phyloP scores from a whole-genome alignment of 148 eudicot genomes.

The Drosera capensis region DNA sequence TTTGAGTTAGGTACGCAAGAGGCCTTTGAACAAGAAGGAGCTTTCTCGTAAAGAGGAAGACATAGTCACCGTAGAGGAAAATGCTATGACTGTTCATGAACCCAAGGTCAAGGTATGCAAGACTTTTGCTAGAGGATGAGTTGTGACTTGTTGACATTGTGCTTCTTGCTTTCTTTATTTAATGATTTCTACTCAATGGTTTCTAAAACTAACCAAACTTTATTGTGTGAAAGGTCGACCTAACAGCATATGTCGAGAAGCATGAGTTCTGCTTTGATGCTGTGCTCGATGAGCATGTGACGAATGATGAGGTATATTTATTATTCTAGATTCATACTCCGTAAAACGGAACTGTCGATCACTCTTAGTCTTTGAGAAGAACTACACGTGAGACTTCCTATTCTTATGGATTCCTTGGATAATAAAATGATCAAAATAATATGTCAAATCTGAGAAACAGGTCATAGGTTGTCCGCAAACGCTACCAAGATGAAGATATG shows the following conservation, averaged over 20 bases:
- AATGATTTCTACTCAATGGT: not conserved
- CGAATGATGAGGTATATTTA: slow-evolving; percentile 76
- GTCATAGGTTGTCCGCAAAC: no score
- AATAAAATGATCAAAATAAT: no score
- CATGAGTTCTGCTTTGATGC: slow-evolving; percentile 98
- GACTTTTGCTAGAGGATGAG: not conserved
- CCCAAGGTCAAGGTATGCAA: slow-evolving; percentile 77
- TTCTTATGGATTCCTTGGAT: no score
- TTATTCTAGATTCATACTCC: no score
- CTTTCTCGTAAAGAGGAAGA: slow-evolving; percentile 87
- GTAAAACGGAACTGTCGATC: no score
- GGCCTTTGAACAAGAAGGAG: slow-evolving; percentile 94
- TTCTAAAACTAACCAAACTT: slow-evolving; percentile 11
- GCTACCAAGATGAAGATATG: no score
- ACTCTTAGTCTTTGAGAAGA: no score
- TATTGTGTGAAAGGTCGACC: slow-evolving; percentile 53
- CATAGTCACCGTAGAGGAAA: slow-evolving; percentile 58
- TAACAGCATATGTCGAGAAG: slow-evolving; percentile 97
- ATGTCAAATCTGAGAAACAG: no score
- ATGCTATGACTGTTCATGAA: slow-evolving; percentile 79
- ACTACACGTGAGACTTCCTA: no score
- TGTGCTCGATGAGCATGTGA: slow-evolving; percentile 74
- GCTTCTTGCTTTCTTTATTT: not conserved
- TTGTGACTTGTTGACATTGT: not conserved
- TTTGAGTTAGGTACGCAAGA: slow-evolving; percentile 67